Base-by-base conservation (phyloP, 164 flowering plant genomes). In the Tetracentron sinense region DNA sequence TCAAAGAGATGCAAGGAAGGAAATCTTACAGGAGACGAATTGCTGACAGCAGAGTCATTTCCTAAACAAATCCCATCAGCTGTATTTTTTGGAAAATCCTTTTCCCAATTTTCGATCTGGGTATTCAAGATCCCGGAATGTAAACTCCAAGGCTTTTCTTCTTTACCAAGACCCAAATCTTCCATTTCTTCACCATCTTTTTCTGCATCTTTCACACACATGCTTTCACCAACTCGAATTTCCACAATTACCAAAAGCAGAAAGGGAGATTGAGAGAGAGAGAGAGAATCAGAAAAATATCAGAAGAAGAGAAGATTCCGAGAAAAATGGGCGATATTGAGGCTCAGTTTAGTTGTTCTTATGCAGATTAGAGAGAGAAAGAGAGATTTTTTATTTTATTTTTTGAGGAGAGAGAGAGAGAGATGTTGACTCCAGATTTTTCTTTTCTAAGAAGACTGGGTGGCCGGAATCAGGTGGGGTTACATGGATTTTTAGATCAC, bases 161-260 rank as follows among this genome's bases (percentile, higher is more conserved):
- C 57, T 17, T 65, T 69, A 66, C 66, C 30, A 4, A 62, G 54
- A 56, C 58, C 72, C 49, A 70, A 27, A 42, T 72, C 66, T 35
- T 72, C 81, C 74, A 73, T 65, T 58, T 65, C 80, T 31, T 72
- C 78, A 7, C 31, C 67, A 53, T 61, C 75, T 63, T 76, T 64
- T 57, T 84, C 85, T 52, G 73, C 67, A 54, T 82, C 89, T 67
- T 77, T 62, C 53, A 85, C 69, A 71, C 90, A 83, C 94, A 88
- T 82, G 66, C 31, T 72, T 51, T 56, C 61, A 28, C 21, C 23
- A n/a, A n/a, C 59, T 28, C 15, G 64, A 58, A 38, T 38, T 38
- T 38, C 44, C 15, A 58, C 6, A 49, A 20, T 59, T 42, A 60
- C 61, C 60, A 71, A n/a, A 38, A 52, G 17, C n/a, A n/a, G n/a